Base-by-base conservation (phyloP, 2,329 filamentous ascomycete species). In the Apiospora hydei region DNA sequence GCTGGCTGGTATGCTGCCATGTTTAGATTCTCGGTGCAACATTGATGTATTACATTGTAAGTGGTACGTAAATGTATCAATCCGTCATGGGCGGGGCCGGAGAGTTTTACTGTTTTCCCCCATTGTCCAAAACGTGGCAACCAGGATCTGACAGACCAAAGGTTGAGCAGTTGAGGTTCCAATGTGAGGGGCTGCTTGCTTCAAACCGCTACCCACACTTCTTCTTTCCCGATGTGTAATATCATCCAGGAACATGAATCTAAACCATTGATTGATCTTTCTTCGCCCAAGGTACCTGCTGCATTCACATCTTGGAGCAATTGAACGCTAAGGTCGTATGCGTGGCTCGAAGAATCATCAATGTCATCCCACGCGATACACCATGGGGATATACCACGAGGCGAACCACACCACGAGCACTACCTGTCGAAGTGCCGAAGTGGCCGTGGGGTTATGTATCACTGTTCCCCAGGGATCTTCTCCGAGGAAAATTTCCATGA, bases 81-180 rank as follows among this genome's bases (percentile, higher is more conserved):
- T 49, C 47, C 21, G 21, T 47, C 44, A n/a, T 51, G n/a, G 34
- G 7, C 34, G 49, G 24, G 8, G 10, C 46, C 18, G 46, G 46
- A 61, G 57, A 34, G 34, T 64, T 64, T 64, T 16, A 41, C 13
- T 64, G n/a, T 41, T 34, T 18, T 64, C 24, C 34, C 34, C 34
- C 34, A 41, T n/a, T 64, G 13, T 41, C 18, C 34, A 64, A 41
- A 64, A 64, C 57, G 57, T 64, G 57, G 57, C 57, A 10, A 64
- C 57, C 34, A 7, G 57, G 57, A 64, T 64, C 21, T 5, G 57
- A 64, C 21, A 13, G 57, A 64, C 41, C 18, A 14, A 7, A 24
- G 57, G 21, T 41, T 38, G n/a, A n/a, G n/a, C n/a, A n/a, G n/a
- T n/a, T n/a, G 18, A 24, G 57, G 21, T 41, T 38, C 18, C 8